Evolutionary conservation across 176 grass and related monocot genomes (phyloP), one percentile per base, ranked within the genome.

Genomic region (Rhynchospora pubera): DNA sequence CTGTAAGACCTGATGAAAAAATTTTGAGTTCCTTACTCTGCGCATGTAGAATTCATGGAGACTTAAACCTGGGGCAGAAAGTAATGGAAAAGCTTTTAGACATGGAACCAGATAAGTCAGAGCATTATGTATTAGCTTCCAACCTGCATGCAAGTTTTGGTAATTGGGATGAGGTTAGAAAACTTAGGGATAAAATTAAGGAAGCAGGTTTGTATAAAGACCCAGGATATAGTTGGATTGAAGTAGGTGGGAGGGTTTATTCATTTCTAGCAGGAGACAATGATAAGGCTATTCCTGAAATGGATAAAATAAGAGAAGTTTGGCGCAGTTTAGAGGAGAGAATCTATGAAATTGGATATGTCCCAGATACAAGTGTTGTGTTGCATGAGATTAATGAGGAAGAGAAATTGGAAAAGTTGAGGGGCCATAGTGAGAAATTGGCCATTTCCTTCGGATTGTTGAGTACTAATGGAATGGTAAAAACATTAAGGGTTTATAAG

Each of bases 51-150:
- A 86, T 81, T 44, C 86, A 93, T 82, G 91, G 86, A 42, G 77
- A 93, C 50, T 50, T 82, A 46, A 79, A 68, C 68, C 32, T 90
- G 81, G 91, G 91, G 1, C 82, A 65, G 56, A 84, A 63, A 84
- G 69, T 86, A 19, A 46, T 66, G 47, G 68, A 72, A 23, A 88
- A 65, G 57, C 28, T 90, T 47, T 51, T 90, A 46, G 88, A 93
- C 66, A 71, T 90, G 48, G 88, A 93, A 57, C 91, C 91, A 9
- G 62, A 90, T 67, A 93, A 86, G 66, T 75, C 86, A 0, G 91
- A 93, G 57, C 91, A 90, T 80, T 88, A 86, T 48, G 86, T 93
- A 68, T 80, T 93, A 5, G 81, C 86, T n/a, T 93, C 91, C n/a
- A 93, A 93, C 55, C 79, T 88, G 22, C 88, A 90, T 14, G 88